A percentile compares a stretch with the other conserved stretches of the same genome.
phyloP scores from a whole-genome alignment of 2,329 filamentous ascomycete species.

The Colletotrichum filicis region DNA sequence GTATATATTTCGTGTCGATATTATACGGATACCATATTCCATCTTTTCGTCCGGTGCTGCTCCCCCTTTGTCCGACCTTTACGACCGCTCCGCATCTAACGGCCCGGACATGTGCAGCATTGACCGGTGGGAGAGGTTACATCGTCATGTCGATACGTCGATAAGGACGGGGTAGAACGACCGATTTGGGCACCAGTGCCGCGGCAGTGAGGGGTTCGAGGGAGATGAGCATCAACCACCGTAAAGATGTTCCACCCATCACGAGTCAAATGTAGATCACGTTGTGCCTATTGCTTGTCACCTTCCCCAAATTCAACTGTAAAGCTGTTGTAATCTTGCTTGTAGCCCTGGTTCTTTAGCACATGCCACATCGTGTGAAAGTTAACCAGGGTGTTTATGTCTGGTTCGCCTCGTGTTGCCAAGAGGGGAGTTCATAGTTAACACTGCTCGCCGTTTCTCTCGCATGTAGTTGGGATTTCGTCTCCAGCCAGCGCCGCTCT shows the following conservation, averaged over 20 bases:
- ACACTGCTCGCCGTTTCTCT: background rate
- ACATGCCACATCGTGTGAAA: background rate
- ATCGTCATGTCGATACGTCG: background rate
- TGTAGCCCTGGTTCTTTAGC: too few species aligned
- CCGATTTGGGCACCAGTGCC: background rate
- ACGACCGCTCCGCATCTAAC: constrained; percentile 4
- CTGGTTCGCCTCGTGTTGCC: background rate
- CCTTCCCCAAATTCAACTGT: constrained; percentile 18
- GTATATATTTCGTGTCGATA: background rate
- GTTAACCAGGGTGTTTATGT: background rate
- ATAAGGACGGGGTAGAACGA: background rate
- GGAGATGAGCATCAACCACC: background rate
- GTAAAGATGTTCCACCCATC: constrained; percentile 8
- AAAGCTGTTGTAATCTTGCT: background rate
- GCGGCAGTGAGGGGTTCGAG: background rate
- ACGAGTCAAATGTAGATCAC: background rate
- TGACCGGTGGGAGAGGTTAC: background rate
- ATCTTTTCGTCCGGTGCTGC: too few species aligned
- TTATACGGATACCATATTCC: too few species aligned
- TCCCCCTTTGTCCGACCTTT: background rate
- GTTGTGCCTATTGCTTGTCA: background rate
- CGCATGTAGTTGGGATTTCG: too few species aligned
- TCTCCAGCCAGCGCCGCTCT: background rate
- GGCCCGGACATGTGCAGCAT: background rate
- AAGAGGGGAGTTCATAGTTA: background rate